A percentile compares a stretch with the other conserved stretches of the same genome.
Evolutionary conservation across 202 grass and related monocot species (phyloP).

Genomic region (Tripidium arundinaceum): DNA sequence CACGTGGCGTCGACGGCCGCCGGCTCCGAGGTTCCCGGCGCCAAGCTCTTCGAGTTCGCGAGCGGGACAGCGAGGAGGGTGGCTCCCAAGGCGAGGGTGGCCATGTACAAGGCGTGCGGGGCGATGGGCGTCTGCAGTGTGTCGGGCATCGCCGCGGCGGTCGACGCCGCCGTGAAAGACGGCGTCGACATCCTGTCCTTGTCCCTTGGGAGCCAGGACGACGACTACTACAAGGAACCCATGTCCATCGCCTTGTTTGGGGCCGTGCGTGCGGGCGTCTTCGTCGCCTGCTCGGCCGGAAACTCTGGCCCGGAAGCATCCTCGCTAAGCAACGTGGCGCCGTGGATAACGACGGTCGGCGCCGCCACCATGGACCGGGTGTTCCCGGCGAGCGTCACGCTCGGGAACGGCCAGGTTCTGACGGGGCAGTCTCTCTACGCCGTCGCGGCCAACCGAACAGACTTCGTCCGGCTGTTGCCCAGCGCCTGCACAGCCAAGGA

Average conservation of each 20-base stretch:
- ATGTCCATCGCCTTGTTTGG: constrained; percentile 38
- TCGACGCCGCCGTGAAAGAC: constrained; percentile 48
- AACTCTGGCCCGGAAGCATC: constrained; percentile 10
- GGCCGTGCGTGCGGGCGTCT: constrained; percentile 27
- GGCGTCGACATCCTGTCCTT: constrained; percentile 60
- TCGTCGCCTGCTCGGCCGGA: constrained; percentile 38
- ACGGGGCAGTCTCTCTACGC: constrained; percentile 33
- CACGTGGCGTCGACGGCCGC: constrained; percentile 45
- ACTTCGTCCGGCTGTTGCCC: neutral
- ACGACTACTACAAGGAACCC: neutral
- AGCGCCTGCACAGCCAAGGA: neutral
- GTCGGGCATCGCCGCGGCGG: constrained; percentile 15
- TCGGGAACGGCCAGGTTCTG: constrained; percentile 36
- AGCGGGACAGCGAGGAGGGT: constrained; percentile 27
- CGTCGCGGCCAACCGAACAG: neutral
- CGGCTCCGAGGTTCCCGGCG: constrained; percentile 21
- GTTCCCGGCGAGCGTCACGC: constrained; percentile 30
- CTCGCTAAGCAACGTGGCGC: constrained; percentile 32
- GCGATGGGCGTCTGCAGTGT: neutral
- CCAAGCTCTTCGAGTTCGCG: constrained; percentile 10
- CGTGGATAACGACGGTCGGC: constrained; percentile 54
- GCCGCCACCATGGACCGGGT: constrained; percentile 35
- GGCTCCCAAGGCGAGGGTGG: constrained; percentile 42
- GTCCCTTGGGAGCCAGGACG: constrained; percentile 8
- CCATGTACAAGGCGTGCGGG: constrained; percentile 44